Base-by-base conservation (phyloP, 2,329 filamentous ascomycete species). In the Fusarium lyarnte region DNA sequence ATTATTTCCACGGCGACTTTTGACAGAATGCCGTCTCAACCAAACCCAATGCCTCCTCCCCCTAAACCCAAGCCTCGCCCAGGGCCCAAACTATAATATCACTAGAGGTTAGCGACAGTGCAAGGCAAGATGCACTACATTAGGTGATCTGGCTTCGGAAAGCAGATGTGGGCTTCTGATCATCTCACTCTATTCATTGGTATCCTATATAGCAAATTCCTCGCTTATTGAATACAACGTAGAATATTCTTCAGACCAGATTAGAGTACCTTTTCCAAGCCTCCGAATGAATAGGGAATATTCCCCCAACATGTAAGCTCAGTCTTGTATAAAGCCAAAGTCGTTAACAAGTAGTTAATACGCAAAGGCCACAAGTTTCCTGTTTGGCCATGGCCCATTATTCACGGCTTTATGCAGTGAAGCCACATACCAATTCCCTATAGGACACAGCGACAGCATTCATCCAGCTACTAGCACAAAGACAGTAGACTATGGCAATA, bases 151-250 rank as follows among this genome's bases (percentile, higher is more conserved):
- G 10, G 3, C 0, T 31, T 2, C 17, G 3, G 21, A 23, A 5
- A 17, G 12, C 4, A 2, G 14, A 13, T 1, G 1, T 3, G 5
- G 5, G 13, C 19, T 6, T 31, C 14, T 12, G 19, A 3, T 6
- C 2, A 25, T 25, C 0, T 5, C 8, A 11, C 13, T 6, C 16
- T 0, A 3, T 12, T n/a, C 0, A 23, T 9, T 5, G 7, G 3
- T 12, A 12, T 23, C 14, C 23, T 2, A 23, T 12, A 12, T 17
- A 17, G 7, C 27, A 31, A 10, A n/a, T 10, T 31, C 12, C 14
- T n/a, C 17, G 14, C 7, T 9, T 11, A n/a, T 3, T 7, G 7
- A 31, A 31, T 47, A 12, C 3, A 17, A 17, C 7, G 3, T 13
- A 4, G 3, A 31, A 9, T 5, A 2, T 3, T 31, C 5, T 17